A percentile compares a stretch with the other conserved stretches of the same genome.
These are phyloP conservation scores for Mentha longifolia DNA, from an alignment of 257 asterid genomes.

Conservation along the genomic window DNA sequence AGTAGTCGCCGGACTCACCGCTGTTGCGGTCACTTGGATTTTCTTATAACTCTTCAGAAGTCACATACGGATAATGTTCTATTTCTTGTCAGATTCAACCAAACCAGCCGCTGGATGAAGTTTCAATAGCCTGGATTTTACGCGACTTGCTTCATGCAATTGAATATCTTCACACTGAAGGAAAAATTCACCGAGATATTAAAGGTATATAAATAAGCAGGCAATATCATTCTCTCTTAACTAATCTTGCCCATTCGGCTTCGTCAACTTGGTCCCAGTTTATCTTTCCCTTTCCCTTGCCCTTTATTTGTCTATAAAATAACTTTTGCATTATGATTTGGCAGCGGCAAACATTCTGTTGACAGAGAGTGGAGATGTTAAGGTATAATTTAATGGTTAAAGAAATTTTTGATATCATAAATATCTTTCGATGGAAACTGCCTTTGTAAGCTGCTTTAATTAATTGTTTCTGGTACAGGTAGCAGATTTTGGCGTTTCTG, in stretches of 20 bases:
- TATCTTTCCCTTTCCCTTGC: neutral
- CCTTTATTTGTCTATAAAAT: constrained; percentile 20
- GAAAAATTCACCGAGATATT: constrained; percentile 98
- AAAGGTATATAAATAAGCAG: constrained; percentile 62
- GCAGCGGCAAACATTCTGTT: constrained; percentile 98
- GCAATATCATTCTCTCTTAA: constrained; percentile 14
- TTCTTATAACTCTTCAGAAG: constrained; percentile 5
- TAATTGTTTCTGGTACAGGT: constrained; percentile 56
- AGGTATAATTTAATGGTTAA: constrained; percentile 54
- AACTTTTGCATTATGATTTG: constrained; percentile 34
- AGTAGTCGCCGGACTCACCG: neutral
- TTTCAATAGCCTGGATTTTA: constrained; percentile 89
- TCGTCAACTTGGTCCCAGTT: constrained; percentile 20
- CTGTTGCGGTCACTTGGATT: neutral
- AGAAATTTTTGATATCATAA: constrained; percentile 17
- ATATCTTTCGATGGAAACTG: constrained; percentile 17
- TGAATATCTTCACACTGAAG: constrained; percentile 96
- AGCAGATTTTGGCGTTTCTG: constrained; percentile 99
- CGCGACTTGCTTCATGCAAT: constrained; percentile 96
- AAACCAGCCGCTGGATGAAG: constrained; percentile 93
- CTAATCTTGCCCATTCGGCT: neutral
- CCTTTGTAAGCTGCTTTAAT: constrained; percentile 11
- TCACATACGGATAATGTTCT: constrained; percentile 29
- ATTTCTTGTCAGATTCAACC: constrained; percentile 81
- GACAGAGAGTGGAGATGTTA: constrained; percentile 97